Percentiles rank a stretch among this genome's conserved stretches.
Evolutionary conservation across 2,329 filamentous ascomycete species (phyloP).

Genomic region (Paecilomyces niveus): DNA sequence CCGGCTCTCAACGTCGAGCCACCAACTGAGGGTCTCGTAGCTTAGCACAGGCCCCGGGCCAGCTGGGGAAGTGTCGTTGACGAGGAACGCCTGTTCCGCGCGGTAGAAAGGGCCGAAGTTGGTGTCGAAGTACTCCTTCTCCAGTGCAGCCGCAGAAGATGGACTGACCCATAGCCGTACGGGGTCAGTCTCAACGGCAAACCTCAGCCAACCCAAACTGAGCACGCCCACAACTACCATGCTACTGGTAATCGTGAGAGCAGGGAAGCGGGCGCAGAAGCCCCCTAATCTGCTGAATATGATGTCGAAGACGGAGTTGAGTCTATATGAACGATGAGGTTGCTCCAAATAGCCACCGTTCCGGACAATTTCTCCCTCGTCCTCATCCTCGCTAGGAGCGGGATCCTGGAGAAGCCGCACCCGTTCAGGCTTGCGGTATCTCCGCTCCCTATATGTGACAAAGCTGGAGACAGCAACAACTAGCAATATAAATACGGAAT

Average conservation of each 20-base stretch:
- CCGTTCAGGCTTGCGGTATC: constrained; percentile 68
- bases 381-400: constrained; percentile 81
- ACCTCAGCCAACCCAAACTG: constrained; percentile 80
- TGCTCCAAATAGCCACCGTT: constrained; percentile 70
- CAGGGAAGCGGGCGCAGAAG: constrained; percentile 73
- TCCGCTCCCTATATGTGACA: constrained; percentile 66
- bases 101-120: constrained; percentile 96
- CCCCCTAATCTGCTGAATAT: constrained; percentile 76
- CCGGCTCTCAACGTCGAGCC: constrained; percentile 80
- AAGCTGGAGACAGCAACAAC: constrained; percentile 63
- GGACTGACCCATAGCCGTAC: constrained; percentile 96
- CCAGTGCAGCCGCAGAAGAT: constrained; percentile 78
- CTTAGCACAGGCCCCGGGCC: constrained; percentile 70
- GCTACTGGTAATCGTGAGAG: constrained; percentile 69
- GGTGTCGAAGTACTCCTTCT: constrained; percentile 88
- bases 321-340: constrained; percentile 68
- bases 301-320: constrained; percentile 76
- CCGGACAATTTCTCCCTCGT: constrained; percentile 78
- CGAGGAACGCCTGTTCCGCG: constrained; percentile 84
- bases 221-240: constrained; percentile 69
- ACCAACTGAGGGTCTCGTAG: constrained; percentile 87
- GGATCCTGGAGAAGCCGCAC: constrained; percentile 82
- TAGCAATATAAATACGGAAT: constrained; percentile 66
- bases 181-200: constrained; percentile 83
- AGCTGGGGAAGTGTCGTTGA: constrained; percentile 68